Evolutionary conservation across 2,329 filamentous ascomycete genomes (phyloP).

Genomic region (Fusarium beomiforme): DNA sequence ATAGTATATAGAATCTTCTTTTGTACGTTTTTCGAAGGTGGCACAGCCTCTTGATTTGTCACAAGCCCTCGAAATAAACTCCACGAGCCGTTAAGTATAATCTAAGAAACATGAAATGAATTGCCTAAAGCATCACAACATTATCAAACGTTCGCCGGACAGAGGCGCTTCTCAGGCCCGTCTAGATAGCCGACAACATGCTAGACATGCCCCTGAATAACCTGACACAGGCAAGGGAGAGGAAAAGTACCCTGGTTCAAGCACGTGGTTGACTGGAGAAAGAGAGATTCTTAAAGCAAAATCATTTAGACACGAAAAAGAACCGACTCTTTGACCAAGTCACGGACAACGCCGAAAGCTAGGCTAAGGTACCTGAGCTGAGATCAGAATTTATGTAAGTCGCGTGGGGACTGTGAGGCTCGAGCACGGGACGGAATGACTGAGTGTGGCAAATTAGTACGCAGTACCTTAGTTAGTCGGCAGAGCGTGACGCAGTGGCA

Average conservation of each 20-base stretch:
- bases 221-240: slow-evolving; percentile 7
- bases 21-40: not conserved
- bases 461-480: no score
- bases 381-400: slow-evolving; percentile 38
- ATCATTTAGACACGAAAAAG: slow-evolving; percentile 1
- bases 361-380: slow-evolving; percentile 1
- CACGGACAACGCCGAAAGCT: slow-evolving; percentile 36
- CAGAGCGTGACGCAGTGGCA: slow-evolving; percentile 25
- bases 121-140: not conserved
- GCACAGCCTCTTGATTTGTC: not conserved
- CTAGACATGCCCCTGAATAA: slow-evolving; percentile 1
- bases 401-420: not conserved
- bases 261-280: slow-evolving; percentile 5
- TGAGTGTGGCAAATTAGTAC: slow-evolving; percentile 36
- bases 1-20: not conserved
- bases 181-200: not conserved
- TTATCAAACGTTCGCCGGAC: not conserved
- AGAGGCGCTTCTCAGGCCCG: not conserved
- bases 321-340: slow-evolving; percentile 10
- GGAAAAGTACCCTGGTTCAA: slow-evolving; percentile 7
- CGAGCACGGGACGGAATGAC: slow-evolving; percentile 6
- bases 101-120: not conserved
- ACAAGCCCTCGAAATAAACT: not conserved
- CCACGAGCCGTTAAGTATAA: not conserved
- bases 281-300: not conserved